Percentiles rank a stretch among this genome's conserved stretches.
Conservation (phyloP, 345 rosid genomes). For the Populus deltoides region DNA sequence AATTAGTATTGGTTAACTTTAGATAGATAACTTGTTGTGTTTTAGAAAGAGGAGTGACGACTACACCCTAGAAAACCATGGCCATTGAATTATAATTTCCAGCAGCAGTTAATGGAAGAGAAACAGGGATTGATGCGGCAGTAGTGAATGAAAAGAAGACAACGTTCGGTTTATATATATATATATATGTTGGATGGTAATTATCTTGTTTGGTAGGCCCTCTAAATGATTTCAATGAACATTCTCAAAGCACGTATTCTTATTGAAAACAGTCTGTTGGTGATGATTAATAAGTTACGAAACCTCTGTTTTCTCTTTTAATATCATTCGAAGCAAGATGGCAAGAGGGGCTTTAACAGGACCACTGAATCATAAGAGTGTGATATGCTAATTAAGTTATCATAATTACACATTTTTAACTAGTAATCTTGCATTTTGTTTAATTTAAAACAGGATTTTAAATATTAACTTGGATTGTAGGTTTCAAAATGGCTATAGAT, state of each 20-base stretch:
- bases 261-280: neutral
- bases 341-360: constrained; percentile 25
- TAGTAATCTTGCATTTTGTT: neutral
- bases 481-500: constrained; percentile 25
- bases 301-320: neutral
- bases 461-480: constrained; percentile 27
- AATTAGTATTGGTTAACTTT: too few species aligned
- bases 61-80: too few species aligned
- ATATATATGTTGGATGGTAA: neutral
- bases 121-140: too few species aligned
- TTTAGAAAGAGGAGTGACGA: too few species aligned
- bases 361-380: constrained; percentile 62
- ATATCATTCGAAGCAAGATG: neutral
- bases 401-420: constrained; percentile 18
- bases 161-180: too few species aligned
- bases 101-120: too few species aligned
- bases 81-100: too few species aligned
- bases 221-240: constrained; percentile 1
- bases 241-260: constrained; percentile 8
- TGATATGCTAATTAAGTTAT: constrained; percentile 46
- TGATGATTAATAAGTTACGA: neutral
- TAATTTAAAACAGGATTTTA: neutral
- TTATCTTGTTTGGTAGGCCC: constrained; percentile 5
- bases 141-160: too few species aligned
- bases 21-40: too few species aligned